A percentile compares a stretch with the other conserved stretches of the same genome.
phyloP scores from a whole-genome alignment of 768 basidiomycete genomes.

The Mycena latifolia region DNA sequence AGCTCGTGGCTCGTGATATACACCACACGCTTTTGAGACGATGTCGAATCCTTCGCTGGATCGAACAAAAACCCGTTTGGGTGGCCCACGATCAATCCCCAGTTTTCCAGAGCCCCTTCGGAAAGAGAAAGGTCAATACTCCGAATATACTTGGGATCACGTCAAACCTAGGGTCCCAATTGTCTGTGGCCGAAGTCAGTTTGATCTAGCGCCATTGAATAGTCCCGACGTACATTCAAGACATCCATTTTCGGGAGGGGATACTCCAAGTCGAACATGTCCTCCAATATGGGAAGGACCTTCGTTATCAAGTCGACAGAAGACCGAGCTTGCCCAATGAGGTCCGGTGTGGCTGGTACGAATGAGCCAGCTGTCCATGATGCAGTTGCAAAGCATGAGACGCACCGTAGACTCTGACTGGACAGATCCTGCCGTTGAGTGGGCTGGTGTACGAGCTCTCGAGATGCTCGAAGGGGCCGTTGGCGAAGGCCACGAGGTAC shows the following conservation, averaged over 20 bases:
- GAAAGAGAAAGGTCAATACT: neutral
- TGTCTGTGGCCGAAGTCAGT: neutral
- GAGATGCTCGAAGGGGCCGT: slow-evolving; percentile 66
- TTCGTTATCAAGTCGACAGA: slow-evolving; percentile 71
- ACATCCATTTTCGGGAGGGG: slow-evolving; percentile 85
- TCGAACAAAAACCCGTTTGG: slow-evolving; percentile 72
- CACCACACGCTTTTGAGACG: slow-evolving; percentile 69
- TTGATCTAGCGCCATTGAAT: neutral
- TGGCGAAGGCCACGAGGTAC: slow-evolving; percentile 76
- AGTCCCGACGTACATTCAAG: slow-evolving; percentile 68
- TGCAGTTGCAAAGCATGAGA: neutral
- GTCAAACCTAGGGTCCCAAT: neutral
- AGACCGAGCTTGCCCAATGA: slow-evolving; percentile 70
- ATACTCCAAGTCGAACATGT: slow-evolving; percentile 78
- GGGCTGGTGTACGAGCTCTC: slow-evolving; percentile 70
- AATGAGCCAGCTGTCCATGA: neutral
- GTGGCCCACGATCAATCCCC: slow-evolving; percentile 79
- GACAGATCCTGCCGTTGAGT: slow-evolving; percentile 69
- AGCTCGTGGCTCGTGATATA: slow-evolving; percentile 71
- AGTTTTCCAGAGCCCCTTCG: slow-evolving; percentile 76
- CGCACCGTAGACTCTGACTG: slow-evolving; percentile 72
- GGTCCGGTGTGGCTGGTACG: slow-evolving; percentile 64
- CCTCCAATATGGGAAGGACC: slow-evolving; percentile 74
- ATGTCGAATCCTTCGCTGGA: slow-evolving; percentile 62
- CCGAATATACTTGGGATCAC: neutral